Conservation (phyloP, 371 early-diverging fungal species). For the Mortierella sp. region DNA sequence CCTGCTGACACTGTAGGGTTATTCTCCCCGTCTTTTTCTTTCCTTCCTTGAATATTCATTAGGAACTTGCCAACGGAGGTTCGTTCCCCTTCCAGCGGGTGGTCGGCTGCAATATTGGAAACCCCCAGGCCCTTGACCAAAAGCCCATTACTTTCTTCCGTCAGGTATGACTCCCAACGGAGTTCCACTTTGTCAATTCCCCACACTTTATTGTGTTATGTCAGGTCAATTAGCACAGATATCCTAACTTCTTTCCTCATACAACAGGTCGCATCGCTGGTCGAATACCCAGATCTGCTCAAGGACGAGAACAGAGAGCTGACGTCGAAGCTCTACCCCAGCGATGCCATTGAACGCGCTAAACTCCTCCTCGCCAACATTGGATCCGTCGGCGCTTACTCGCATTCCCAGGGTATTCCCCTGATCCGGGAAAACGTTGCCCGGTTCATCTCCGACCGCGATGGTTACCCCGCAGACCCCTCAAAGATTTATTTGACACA, state of each 20-base stretch:
- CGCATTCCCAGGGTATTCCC: constrained; percentile 94
- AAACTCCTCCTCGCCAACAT: constrained; percentile 72
- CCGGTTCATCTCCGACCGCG: constrained; percentile 83
- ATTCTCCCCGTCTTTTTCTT: not conserved
- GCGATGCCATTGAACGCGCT: constrained; percentile 92
- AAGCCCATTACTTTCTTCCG: constrained; percentile 97
- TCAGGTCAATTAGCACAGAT: no score
- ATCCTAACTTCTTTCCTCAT: not conserved
- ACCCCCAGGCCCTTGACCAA: constrained; percentile 96
- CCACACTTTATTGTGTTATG: not conserved
- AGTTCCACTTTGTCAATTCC: not conserved
- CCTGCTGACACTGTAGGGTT: not conserved
- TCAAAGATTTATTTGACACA: constrained; percentile 93
- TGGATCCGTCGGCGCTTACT: constrained; percentile 92
- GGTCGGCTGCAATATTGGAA: constrained; percentile 97
- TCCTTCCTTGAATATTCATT: not conserved
- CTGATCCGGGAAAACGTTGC: constrained; percentile 90
- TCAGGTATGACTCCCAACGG: constrained; percentile 76
- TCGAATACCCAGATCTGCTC: constrained; percentile 90
- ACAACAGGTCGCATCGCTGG: constrained; percentile 82
- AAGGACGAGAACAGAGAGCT: constrained; percentile 64
- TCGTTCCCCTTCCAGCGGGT: constrained; percentile 82
- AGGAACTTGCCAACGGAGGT: constrained; percentile 65
- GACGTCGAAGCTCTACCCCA: constrained; percentile 78
- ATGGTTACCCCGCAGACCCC: constrained; percentile 88